Evolutionary conservation across 106 monocot genomes (phyloP).

Genomic region (Posidonia australis): DNA sequence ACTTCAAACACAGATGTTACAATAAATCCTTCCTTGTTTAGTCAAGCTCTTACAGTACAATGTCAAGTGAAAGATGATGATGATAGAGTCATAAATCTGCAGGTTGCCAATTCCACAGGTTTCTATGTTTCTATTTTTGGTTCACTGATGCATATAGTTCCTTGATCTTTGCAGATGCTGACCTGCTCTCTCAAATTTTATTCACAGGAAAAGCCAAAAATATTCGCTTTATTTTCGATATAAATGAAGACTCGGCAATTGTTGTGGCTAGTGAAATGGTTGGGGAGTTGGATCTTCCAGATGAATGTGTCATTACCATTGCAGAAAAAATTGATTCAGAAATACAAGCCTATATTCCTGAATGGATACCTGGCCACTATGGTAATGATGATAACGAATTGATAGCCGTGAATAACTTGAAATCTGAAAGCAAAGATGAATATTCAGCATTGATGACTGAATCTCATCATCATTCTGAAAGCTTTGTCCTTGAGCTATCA

Average conservation of each 20-base stretch:
- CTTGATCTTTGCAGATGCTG: not conserved
- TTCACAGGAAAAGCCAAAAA: constrained; percentile 40
- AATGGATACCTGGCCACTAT: no score
- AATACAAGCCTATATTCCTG: no score
- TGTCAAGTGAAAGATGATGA: constrained; percentile 42
- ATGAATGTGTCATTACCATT: constrained; percentile 62
- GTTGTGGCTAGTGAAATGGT: constrained; percentile 68
- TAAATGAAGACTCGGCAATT: constrained; percentile 46
- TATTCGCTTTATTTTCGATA: constrained; percentile 64
- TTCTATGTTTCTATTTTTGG: not conserved
- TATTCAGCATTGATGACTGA: no score
- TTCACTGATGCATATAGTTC: not conserved
- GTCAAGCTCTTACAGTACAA: constrained; percentile 37
- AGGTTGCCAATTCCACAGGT: constrained; percentile 56
- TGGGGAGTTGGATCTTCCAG: constrained; percentile 38
- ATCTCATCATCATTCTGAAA: no score
- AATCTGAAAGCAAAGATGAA: no score
- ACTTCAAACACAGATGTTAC: not conserved
- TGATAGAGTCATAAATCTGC: constrained; percentile 34
- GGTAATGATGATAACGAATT: no score
- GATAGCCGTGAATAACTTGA: no score
- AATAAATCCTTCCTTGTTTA: not conserved
- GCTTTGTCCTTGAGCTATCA: no score
- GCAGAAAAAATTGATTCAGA: constrained; percentile 67
- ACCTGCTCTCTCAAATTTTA: not conserved